Evolutionary conservation across 768 basidiomycete genomes (phyloP).

Genomic region (Podaxis sp.): DNA sequence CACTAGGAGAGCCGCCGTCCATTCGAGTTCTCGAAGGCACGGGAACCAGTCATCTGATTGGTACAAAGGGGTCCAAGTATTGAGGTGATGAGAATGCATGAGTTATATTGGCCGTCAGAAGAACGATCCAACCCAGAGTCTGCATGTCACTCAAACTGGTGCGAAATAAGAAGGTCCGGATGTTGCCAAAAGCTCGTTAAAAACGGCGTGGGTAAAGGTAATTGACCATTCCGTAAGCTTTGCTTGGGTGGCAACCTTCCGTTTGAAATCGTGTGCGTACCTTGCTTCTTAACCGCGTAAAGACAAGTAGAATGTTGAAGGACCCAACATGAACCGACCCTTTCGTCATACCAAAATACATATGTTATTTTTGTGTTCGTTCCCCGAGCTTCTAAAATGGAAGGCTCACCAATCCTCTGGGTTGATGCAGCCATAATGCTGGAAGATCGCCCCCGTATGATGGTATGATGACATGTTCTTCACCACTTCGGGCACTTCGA

Average conservation of each 20-base stretch:
- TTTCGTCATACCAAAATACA: conserved; percentile 8
- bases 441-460: not conserved
- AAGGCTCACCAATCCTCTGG: conserved; percentile 8
- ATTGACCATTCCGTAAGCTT: not conserved
- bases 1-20: not conserved
- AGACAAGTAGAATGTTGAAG: conserved; percentile 4
- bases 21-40: not conserved
- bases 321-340: conserved; percentile 1
- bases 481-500: not conserved
- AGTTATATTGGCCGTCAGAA: not conserved
- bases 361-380: conserved; percentile 5
- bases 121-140: not conserved
- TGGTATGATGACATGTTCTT: conserved; percentile 5
- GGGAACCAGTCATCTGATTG: not conserved
- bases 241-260: not conserved
- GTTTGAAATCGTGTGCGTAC: conserved; percentile 6
- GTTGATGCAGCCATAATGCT: not conserved
- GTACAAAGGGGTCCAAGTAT: not conserved
- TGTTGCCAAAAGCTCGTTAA: not conserved
- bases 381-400: conserved; percentile 4
- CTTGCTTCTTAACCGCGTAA: conserved; percentile 7
- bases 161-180: not conserved
- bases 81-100: not conserved
- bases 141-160: not conserved
- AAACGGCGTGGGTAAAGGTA: not conserved